Conservation (phyloP, 345 rosid genomes). For the Gynandropsis gynandra region DNA sequence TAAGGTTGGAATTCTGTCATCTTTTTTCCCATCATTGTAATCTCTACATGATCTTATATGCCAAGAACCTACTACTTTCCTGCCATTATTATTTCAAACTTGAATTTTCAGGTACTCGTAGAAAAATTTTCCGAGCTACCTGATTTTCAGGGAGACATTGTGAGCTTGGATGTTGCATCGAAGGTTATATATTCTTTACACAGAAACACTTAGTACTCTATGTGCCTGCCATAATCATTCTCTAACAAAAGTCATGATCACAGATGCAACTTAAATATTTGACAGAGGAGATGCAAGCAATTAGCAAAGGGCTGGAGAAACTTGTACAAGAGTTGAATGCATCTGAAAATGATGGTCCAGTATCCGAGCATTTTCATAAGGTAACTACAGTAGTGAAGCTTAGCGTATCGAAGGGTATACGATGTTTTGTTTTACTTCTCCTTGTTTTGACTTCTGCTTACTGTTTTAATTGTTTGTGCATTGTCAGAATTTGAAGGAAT, state of each 20-base stretch:
- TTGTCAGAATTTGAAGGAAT: constrained; percentile 48
- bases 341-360: constrained; percentile 51
- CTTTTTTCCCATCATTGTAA: too few relatives aligned
- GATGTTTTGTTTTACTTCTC: constrained; percentile 5
- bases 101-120: constrained; percentile 48
- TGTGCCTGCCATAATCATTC: background rate
- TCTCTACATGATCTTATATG: constrained; percentile 6
- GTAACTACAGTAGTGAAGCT: constrained; percentile 23
- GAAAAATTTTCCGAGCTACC: constrained; percentile 64
- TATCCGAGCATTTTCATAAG: constrained; percentile 53
- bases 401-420: background rate
- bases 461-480: constrained; percentile 35
- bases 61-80: too few relatives aligned
- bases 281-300: constrained; percentile 93
- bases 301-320: constrained; percentile 79
- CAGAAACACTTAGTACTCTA: background rate
- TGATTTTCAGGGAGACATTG: constrained; percentile 56
- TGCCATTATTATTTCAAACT: constrained; percentile 1
- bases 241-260: constrained; percentile 16
- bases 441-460: constrained; percentile 10
- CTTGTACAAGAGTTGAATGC: constrained; percentile 56
- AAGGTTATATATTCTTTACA: constrained; percentile 32
- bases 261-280: constrained; percentile 75
- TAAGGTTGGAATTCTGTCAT: constrained; percentile 40
- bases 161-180: constrained; percentile 65